A percentile compares a stretch with the other conserved stretches of the same genome.
Evolutionary conservation across 768 basidiomycete genomes (phyloP).

Genomic region (Hortiboletus flavorubellus): DNA sequence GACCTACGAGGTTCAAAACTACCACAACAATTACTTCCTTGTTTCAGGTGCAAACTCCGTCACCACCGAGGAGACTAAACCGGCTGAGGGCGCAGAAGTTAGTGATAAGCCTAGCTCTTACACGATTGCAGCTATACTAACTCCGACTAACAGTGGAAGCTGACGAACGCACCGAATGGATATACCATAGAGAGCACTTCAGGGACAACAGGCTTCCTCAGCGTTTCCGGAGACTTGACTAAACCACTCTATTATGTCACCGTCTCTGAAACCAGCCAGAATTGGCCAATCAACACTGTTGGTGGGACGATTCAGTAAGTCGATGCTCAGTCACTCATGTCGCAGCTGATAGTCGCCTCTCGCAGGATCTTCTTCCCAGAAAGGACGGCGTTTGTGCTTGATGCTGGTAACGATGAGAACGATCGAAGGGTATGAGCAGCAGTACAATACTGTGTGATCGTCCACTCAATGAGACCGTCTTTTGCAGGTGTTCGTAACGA

Average conservation of each 20-base stretch:
- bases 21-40: not conserved
- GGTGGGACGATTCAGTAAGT: not conserved
- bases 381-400: not conserved
- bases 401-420: not conserved
- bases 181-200: not conserved
- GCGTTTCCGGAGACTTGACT: not conserved
- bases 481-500: not conserved
- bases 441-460: too few species aligned
- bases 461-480: not conserved
- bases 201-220: not conserved
- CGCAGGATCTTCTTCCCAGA: not conserved
- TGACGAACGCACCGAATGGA: not conserved
- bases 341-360: not conserved
- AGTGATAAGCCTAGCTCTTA: not conserved
- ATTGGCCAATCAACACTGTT: conserved; percentile 1
- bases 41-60: not conserved
- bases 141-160: not conserved
- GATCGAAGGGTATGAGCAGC: not conserved
- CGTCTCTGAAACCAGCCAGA: not conserved
- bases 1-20: conserved; percentile 1
- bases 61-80: not conserved
- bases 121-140: not conserved
- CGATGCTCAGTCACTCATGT: too few species aligned
- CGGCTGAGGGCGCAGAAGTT: not conserved
- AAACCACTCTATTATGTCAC: not conserved